Evolutionary conservation across 2,329 filamentous ascomycete genomes (phyloP).

Genomic region (Lasiodiplodia citricola): DNA sequence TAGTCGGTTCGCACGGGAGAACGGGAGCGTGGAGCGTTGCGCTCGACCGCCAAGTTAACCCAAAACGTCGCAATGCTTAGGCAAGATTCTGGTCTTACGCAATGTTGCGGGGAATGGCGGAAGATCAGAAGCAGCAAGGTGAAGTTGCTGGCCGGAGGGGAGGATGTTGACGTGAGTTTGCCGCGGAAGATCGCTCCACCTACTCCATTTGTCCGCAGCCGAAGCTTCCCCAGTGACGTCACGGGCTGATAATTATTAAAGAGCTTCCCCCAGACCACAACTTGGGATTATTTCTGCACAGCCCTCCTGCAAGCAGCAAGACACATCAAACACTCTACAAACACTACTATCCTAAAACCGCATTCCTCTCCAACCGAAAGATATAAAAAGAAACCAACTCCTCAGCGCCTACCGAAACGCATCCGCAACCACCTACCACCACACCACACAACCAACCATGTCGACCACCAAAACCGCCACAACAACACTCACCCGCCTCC

Average conservation of each 20-base stretch:
- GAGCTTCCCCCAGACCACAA: background rate
- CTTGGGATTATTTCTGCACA: too few species aligned
- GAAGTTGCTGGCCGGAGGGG: background rate
- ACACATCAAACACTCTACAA: background rate
- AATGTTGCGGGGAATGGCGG: background rate
- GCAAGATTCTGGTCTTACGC: too few species aligned
- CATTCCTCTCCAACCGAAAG: background rate
- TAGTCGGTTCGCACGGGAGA: too few species aligned
- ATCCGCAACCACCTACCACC: background rate
- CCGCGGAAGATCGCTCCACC: background rate
- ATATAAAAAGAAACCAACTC: background rate
- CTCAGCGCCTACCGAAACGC: conserved; percentile 4
- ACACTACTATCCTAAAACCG: background rate
- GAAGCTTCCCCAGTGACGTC: background rate
- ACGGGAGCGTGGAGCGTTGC: too few species aligned
- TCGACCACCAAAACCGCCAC: background rate
- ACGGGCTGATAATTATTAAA: background rate
- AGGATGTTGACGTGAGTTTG: background rate
- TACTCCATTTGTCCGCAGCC: conserved; percentile 15
- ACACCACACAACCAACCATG: background rate
- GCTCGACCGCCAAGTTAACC: too few species aligned
- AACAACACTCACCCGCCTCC: background rate
- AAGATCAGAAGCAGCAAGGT: background rate
- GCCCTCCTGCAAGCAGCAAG: background rate
- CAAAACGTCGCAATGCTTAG: too few species aligned